These are phyloP conservation scores for Halophytophthora polymorphica DNA, from an alignment of 352 stramenopile genomes.

Conservation along the genomic window DNA sequence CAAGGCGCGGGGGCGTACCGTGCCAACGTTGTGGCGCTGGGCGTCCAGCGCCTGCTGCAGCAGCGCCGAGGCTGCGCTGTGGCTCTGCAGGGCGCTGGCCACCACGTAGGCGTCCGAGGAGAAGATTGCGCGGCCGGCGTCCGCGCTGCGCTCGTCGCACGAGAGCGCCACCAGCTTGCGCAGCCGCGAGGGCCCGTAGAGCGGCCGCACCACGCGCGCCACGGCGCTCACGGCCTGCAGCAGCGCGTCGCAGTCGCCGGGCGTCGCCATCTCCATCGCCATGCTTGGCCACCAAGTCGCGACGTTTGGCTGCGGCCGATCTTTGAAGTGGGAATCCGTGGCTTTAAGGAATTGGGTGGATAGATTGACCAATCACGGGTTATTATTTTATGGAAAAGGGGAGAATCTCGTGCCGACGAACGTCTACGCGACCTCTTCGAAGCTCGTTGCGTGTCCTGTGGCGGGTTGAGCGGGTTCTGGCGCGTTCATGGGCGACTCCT, in stretches of 20 bases:
- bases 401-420: no score
- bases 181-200: conserved; percentile 24
- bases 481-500: no score
- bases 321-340: no score
- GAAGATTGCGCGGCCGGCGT: conserved; percentile 19
- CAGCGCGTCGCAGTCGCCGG: conserved; percentile 3
- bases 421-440: no score
- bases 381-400: no score
- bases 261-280: no score
- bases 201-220: conserved; percentile 17
- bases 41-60: conserved; percentile 25
- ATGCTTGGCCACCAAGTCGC: no score
- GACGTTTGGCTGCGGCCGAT: no score
- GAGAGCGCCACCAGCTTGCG: conserved; percentile 27
- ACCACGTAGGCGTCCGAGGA: conserved; percentile 20
- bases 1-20: conserved; percentile 2
- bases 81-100: conserved; percentile 18
- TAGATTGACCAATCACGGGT: no score
- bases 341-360: no score
- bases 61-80: conserved; percentile 22
- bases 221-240: conserved; percentile 18
- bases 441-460: no score
- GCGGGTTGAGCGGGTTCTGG: no score
- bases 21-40: conserved; percentile 15
- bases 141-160: conserved; percentile 4